phyloP scores from a whole-genome alignment of 2,329 filamentous ascomycete species.

The Pseudocercospora fijiensis region DNA sequence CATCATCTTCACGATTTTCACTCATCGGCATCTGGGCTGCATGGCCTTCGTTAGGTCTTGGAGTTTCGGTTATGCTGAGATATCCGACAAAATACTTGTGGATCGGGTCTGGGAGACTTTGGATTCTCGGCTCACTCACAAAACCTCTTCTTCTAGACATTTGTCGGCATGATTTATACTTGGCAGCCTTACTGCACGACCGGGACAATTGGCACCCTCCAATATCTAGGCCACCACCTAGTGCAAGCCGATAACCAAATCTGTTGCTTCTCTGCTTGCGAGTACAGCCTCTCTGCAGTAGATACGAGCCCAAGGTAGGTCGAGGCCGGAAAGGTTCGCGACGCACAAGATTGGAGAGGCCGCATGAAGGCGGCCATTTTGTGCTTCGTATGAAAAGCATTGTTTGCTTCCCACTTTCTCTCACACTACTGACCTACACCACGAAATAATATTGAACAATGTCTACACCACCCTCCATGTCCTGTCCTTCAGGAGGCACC shows the following conservation, averaged over 20 bases:
- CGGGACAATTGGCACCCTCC: not conserved
- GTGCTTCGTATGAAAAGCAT: not conserved
- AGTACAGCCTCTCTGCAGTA: not conserved
- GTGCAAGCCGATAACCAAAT: not conserved
- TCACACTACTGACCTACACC: too few species aligned
- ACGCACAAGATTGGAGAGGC: not conserved
- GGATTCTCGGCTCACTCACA: constrained; percentile 37
- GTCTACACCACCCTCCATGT: constrained; percentile 4
- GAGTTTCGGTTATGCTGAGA: constrained; percentile 52
- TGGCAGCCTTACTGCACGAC: constrained; percentile 2
- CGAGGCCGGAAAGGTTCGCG: not conserved
- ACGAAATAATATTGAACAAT: not conserved
- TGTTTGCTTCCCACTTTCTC: not conserved
- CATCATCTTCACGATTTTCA: constrained; percentile 66
- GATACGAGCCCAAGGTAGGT: not conserved
- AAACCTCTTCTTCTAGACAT: not conserved
- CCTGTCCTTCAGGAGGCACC: constrained; percentile 9
- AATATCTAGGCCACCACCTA: not conserved
- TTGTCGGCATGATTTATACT: not conserved
- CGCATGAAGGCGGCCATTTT: not conserved
- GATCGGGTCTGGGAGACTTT: constrained; percentile 66
- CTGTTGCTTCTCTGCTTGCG: not conserved
- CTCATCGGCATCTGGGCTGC: constrained; percentile 61
- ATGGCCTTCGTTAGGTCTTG: constrained; percentile 62
- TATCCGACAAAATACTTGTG: constrained; percentile 61